Percentiles rank a stretch among this genome's conserved stretches.
phyloP scores from a whole-genome alignment of 2,329 filamentous ascomycete genomes.

The Colletotrichum cuscutae region DNA sequence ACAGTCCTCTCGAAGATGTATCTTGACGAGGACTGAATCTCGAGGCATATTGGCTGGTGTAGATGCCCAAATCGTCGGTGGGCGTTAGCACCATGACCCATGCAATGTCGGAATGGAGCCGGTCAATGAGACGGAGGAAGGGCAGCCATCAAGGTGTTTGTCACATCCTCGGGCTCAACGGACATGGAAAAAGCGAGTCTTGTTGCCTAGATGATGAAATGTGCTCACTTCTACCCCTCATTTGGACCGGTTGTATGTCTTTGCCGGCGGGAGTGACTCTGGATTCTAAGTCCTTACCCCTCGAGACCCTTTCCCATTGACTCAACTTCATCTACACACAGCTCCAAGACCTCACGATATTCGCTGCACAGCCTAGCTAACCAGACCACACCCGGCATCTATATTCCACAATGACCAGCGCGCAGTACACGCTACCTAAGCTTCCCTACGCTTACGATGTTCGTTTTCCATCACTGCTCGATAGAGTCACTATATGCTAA shows the following conservation, averaged over 20 bases:
- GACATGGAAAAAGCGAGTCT: not conserved
- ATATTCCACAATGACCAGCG: conserved; percentile 46
- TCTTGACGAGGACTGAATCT: not conserved
- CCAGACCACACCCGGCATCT: not conserved
- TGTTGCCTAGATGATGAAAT: conserved; percentile 24
- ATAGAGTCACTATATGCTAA: not conserved
- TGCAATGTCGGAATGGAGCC: not conserved
- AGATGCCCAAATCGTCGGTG: not conserved
- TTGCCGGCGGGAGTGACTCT: not conserved
- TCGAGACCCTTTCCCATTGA: not conserved
- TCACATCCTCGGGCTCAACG: conserved; percentile 26
- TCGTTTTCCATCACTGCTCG: conserved; percentile 44
- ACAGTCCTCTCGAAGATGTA: not conserved
- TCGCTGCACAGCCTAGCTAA: not conserved
- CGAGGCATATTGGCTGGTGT: not conserved
- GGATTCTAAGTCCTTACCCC: not conserved
- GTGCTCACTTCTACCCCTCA: conserved; percentile 29
- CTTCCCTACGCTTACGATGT: conserved; percentile 79
- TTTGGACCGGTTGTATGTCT: not conserved
- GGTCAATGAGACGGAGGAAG: not conserved
- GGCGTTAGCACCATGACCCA: not conserved
- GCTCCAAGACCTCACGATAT: not conserved
- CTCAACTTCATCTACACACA: not conserved
- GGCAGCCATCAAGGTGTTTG: conserved; percentile 28
- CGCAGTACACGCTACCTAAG: conserved; percentile 68